Evolutionary conservation across 1,284 basidiomycete species (phyloP).

Genomic region (Irpex sp.): DNA sequence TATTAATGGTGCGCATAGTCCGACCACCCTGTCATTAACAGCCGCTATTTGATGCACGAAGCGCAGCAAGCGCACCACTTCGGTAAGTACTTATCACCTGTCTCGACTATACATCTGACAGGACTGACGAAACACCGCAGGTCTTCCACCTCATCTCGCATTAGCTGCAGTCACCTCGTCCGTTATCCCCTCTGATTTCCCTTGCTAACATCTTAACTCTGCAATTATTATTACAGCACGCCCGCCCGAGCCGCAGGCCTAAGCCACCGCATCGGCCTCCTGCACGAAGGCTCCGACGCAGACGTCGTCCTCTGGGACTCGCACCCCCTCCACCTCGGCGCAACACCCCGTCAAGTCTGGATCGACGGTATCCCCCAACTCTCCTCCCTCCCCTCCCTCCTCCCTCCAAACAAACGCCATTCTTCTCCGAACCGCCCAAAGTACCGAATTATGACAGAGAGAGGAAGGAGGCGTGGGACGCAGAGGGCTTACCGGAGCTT

Average conservation of each 20-base stretch:
- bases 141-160: constrained; percentile 55
- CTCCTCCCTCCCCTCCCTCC: constrained; percentile 25
- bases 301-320: constrained; percentile 75
- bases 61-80: constrained; percentile 88
- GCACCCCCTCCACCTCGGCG: constrained; percentile 75
- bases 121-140: constrained; percentile 4
- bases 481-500: constrained; percentile 67
- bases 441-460: constrained; percentile 62
- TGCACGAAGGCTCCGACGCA: constrained; percentile 55
- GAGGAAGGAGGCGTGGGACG: constrained; percentile 47
- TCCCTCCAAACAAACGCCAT: constrained; percentile 37
- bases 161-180: constrained; percentile 70
- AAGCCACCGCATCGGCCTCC: constrained; percentile 77
- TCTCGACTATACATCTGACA: not conserved
- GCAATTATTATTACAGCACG: constrained; percentile 28
- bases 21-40: constrained; percentile 71
- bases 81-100: constrained; percentile 23
- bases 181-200: not conserved
- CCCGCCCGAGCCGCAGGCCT: constrained; percentile 78
- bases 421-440: constrained; percentile 45
- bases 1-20: constrained; percentile 37
- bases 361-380: constrained; percentile 70
- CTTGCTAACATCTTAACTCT: too few species aligned
- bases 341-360: constrained; percentile 70
- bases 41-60: constrained; percentile 77